These are phyloP conservation scores for Ceratobasidium sp. DNA, from an alignment of 1,284 basidiomycete genomes.

Conservation along the genomic window DNA sequence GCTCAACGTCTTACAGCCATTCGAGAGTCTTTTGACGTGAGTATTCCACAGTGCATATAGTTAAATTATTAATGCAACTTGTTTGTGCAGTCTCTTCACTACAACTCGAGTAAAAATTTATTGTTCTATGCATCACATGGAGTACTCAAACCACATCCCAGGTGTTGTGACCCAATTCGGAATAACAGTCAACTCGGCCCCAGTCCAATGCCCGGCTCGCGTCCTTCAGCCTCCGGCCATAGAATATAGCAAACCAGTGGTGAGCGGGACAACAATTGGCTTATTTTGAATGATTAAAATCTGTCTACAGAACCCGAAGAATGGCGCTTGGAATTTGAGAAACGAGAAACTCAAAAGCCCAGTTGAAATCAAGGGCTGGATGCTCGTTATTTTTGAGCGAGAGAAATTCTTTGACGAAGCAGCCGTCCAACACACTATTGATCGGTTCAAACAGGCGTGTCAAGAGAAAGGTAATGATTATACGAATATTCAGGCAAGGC, in stretches of 20 bases:
- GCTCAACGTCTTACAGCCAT: slow-evolving; percentile 38
- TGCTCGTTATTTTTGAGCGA: slow-evolving; percentile 67
- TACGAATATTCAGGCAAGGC: too few relatives aligned
- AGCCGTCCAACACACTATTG: slow-evolving; percentile 56
- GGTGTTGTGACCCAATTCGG: slow-evolving; percentile 15
- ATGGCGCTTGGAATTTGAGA: slow-evolving; percentile 56
- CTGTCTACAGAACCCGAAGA: not conserved
- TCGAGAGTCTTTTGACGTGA: slow-evolving; percentile 26
- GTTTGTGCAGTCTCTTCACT: not conserved
- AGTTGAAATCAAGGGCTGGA: slow-evolving; percentile 62
- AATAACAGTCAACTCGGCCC: slow-evolving; percentile 2
- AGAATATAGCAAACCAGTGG: slow-evolving; percentile 18
- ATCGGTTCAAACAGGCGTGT: slow-evolving; percentile 58
- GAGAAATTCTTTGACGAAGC: slow-evolving; percentile 58
- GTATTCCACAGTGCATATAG: not conserved
- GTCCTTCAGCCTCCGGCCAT: slow-evolving; percentile 8
- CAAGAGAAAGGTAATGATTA: slow-evolving; percentile 67
- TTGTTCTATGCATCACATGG: not conserved
- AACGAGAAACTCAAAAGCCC: slow-evolving; percentile 69
- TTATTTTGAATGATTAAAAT: not conserved
- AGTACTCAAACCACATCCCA: not conserved
- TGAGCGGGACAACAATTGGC: too few relatives aligned
- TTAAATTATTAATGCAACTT: not conserved
- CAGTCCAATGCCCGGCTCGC: slow-evolving; percentile 32
- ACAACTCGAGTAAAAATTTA: slow-evolving; percentile 16